Evolutionary conservation across 73 alveolate species (phyloP), one percentile per base, ranked within the genome.

Genomic region (Stentor roeselii): DNA sequence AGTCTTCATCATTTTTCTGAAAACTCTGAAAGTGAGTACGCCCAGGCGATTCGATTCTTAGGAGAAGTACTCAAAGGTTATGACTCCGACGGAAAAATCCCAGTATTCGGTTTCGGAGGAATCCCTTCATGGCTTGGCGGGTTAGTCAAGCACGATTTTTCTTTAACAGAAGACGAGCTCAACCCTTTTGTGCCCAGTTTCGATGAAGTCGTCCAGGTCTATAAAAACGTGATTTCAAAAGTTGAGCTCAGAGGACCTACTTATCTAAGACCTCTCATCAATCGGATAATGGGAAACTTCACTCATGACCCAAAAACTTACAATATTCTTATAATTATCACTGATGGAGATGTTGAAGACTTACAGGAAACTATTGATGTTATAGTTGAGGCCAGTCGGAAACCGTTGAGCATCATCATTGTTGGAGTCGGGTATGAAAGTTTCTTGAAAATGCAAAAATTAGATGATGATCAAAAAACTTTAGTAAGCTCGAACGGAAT

Each of bases 231-330:
- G 39, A 21, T 87, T 3, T 6, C 4, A 0, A 83, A 88, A 37
- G 88, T 90, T n/a, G 78, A 82, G 34, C 89, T 93, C 34, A 75
- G 93, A n/a, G 98, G 98, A 3, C 98, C 98, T 0, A 93, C 98
- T 0, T 67, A 78, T 78, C 91, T 91, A 88, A 75, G 94, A 3
- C 93, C 32, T 40, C 86, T 87, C 2, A 75, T 78, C 50, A 42
- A n/a, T n/a, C n/a, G n/a, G n/a, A n/a, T n/a, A n/a, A n/a, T n/a
- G n/a, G n/a, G n/a, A n/a, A n/a, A n/a, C n/a, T n/a, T n/a, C n/a
- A n/a, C n/a, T n/a, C n/a, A n/a, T n/a, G 74, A 58, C 3, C 78
- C 59, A 40, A 42, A 39, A 21, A 85, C 84, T 75, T 92, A 92
- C 82, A 89, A 90, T 82, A 87, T 92, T 78, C 88, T 92, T 78